Base-by-base conservation (phyloP, 1,284 basidiomycete species). In the Inonotus hispidus region DNA sequence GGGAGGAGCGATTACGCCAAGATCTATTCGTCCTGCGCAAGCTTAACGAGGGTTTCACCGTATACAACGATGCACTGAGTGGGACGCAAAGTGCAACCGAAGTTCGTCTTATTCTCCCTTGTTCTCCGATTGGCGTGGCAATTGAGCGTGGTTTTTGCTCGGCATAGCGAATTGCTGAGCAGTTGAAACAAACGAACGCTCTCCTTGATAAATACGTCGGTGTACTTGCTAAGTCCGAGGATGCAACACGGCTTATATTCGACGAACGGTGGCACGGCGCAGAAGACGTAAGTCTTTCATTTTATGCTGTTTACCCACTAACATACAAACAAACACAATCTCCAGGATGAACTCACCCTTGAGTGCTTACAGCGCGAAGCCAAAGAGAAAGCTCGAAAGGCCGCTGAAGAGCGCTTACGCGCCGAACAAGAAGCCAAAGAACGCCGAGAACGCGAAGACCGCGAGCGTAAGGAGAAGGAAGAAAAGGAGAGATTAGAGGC, bases 261-360 rank as follows among this genome's bases (percentile, higher is more conserved):
- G 88, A 91, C 69, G 85, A 90, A 64, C 75, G 81, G 62, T 91
- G 87, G 86, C 74, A 81, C 60, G 88, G 89, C 2, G 86, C 82
- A 50, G 83, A 87, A 63, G 80, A 76, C 53, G 88, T 89, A 69
- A 71, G 84, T 71, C 25, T 49, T 52, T 23, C 55, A 25, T 41
- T 47, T 14, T 14, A 46, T 35, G 52, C 32, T 52, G 37, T 21
- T 62, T 27, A 25, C 13, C 58, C 39, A 45, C 32, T 56, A 37
- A 29, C 50, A 8, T 52, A 21, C 23, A 52, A 8, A 53, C 25
- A 39, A 35, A 47, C 4, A 47, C 29, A 47, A 38, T n/a, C n/a
- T 8, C 46, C 64, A 90, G 87, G 88, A 91, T 57, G 82, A 85
- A 61, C 78, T 77, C 43, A 64, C 71, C 5, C 60, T 89, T 8